Conservation (phyloP, 2,329 filamentous ascomycete species). For the Pezicula rhizophila region DNA sequence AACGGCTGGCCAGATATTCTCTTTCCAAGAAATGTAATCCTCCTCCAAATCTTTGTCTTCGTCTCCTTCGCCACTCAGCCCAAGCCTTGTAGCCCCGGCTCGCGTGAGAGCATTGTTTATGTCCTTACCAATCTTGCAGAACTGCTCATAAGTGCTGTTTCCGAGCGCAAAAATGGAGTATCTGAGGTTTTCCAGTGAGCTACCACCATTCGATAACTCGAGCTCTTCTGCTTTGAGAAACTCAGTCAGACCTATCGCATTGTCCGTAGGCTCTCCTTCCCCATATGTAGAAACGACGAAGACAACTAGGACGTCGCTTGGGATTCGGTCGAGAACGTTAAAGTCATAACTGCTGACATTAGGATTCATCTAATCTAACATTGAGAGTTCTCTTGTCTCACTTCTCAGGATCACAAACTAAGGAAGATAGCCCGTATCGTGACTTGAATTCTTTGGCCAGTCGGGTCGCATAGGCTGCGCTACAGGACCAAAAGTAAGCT, state of each 20-base stretch:
- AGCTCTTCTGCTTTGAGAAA: slow-evolving; percentile 20
- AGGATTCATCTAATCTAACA: too few species aligned
- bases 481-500: too few species aligned
- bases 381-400: background rate
- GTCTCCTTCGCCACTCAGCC: slow-evolving; percentile 26
- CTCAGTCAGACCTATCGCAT: slow-evolving; percentile 27
- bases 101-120: slow-evolving; percentile 19
- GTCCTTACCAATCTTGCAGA: slow-evolving; percentile 28
- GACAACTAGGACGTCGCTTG: slow-evolving; percentile 23
- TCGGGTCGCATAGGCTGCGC: slow-evolving; percentile 28
- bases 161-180: slow-evolving; percentile 33
- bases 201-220: background rate
- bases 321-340: background rate
- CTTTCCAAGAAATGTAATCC: slow-evolving; percentile 32
- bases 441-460: slow-evolving; percentile 32
- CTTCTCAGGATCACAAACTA: background rate
- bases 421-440: slow-evolving; percentile 28
- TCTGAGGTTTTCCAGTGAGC: slow-evolving; percentile 13
- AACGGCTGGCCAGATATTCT: slow-evolving; percentile 19
- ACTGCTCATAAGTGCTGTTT: slow-evolving; percentile 33
- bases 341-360: background rate
- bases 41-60: slow-evolving; percentile 25
- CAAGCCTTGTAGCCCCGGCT: slow-evolving; percentile 24
- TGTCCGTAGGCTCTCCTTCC: slow-evolving; percentile 35
- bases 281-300: slow-evolving; percentile 34